Base-by-base conservation (phyloP, 2,329 filamentous ascomycete species). In the Ophiostoma himal-ulmi region DNA sequence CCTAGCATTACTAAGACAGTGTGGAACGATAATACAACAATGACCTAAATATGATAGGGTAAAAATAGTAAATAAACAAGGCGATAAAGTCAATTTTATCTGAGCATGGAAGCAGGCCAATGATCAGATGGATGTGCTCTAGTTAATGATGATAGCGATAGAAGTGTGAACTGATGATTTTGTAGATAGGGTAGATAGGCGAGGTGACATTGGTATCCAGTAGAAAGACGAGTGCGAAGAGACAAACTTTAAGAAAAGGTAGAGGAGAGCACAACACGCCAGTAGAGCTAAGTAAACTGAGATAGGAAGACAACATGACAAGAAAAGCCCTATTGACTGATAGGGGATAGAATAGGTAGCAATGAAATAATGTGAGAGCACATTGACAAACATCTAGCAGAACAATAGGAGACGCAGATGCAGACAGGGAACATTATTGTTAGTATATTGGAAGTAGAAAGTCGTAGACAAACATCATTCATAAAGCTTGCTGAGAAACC, bases 391-490 rank as follows among this genome's bases (percentile, higher is more conserved):
- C 11, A 48, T 48, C 44, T 48, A 8, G 44, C 44, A 48, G 44
- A 20, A 20, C 44, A 48, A 48, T 20, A 48, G 14, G n/a, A 57
- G 22, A 11, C 8, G n/a, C 52, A 54, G 60, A 20, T 2, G 57
- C 57, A 62, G 57, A 62, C 57, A 62, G 26, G 57, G 52, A 26
- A 62, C 57, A 34, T 34, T 13, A 62, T 26, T 62, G 60, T 39
- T 20, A 62, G 30, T 64, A 39, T 65, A 41, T 65, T 65, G 36
- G 20, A 39, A 37, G 34, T 37, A 37, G 60, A 39, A 64, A 64
- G 60, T 39, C 62, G 37, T 65, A 26, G 62, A 41, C 62, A 39
- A 65, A 39, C 62, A 65, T 65, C 36, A 39, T 39, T 65, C 62
- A 65, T 65, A 65, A 39, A 39, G 57, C 36, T 39, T 39, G 34